Conservation (phyloP, 2,329 filamentous ascomycete species). For the Fusarium aywerte region DNA sequence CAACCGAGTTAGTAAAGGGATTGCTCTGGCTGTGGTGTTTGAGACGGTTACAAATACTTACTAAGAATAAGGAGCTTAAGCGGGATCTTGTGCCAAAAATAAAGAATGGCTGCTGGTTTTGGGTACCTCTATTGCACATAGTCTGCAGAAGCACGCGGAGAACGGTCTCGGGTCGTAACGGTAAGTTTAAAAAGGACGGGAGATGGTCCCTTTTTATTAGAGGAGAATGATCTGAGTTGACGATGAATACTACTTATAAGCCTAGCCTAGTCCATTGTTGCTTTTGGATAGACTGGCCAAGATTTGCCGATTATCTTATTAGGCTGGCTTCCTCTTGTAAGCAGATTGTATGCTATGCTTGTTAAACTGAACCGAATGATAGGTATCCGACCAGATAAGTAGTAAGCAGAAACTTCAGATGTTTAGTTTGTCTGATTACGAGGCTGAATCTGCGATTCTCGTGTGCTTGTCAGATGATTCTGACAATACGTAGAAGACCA, state of each 20-base stretch:
- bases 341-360: background rate
- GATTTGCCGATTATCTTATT: background rate
- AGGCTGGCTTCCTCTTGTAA: background rate
- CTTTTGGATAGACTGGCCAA: background rate
- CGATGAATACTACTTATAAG: too few species aligned
- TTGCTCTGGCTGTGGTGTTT: background rate
- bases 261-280: background rate
- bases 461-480: constrained; percentile 1
- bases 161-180: background rate
- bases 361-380: background rate
- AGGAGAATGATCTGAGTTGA: background rate
- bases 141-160: background rate
- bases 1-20: background rate
- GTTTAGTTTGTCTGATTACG: constrained; percentile 3
- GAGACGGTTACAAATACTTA: background rate
- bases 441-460: background rate
- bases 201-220: too few species aligned
- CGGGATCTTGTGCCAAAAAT: background rate
- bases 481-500: constrained; percentile 2
- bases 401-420: constrained; percentile 2
- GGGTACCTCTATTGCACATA: background rate
- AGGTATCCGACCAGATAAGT: background rate
- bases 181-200: background rate
- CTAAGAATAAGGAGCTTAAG: background rate
- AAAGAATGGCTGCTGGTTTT: background rate